phyloP scores from a whole-genome alignment of 2,329 filamentous ascomycete genomes.

The Fusarium incarnatum region DNA sequence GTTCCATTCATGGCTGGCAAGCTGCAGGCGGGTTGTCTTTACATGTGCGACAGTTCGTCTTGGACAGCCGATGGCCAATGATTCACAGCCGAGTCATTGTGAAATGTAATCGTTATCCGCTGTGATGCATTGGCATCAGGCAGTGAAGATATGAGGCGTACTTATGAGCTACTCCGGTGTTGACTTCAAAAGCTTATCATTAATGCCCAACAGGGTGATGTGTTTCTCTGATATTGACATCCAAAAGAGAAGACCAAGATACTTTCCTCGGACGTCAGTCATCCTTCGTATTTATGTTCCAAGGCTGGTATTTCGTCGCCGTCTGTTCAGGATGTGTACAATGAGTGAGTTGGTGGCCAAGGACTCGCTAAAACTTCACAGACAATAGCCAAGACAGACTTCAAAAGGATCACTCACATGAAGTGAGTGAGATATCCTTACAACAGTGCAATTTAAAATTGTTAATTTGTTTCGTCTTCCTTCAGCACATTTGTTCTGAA shows the following conservation, averaged over 20 bases:
- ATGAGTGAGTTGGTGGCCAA: not conserved
- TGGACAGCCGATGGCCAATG: conserved; percentile 5
- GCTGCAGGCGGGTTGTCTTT: conserved; percentile 7
- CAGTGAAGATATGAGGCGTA: conserved; percentile 10
- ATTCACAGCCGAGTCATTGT: conserved; percentile 12
- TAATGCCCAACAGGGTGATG: not conserved
- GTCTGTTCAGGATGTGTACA: not conserved
- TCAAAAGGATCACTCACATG: not conserved
- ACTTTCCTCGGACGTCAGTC: not conserved
- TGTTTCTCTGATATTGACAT: not conserved
- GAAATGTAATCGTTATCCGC: conserved; percentile 1
- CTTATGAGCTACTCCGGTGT: not conserved
- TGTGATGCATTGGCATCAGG: conserved; percentile 4
- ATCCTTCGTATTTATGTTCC: not conserved
- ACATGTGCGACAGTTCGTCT: conserved; percentile 8
- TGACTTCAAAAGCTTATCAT: not conserved
- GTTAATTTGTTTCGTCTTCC: not conserved
- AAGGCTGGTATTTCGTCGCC: not conserved
- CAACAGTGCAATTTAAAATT: not conserved
- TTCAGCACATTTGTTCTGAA: not conserved
- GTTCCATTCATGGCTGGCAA: not conserved
- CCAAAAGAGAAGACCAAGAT: not conserved
- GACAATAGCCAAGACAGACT: not conserved
- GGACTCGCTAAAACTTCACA: not conserved
- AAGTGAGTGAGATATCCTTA: not conserved